Percentiles rank a stretch among this genome's conserved stretches.
Evolutionary conservation across 2,329 filamentous ascomycete genomes (phyloP).

Genomic region (Fusarium succisae): DNA sequence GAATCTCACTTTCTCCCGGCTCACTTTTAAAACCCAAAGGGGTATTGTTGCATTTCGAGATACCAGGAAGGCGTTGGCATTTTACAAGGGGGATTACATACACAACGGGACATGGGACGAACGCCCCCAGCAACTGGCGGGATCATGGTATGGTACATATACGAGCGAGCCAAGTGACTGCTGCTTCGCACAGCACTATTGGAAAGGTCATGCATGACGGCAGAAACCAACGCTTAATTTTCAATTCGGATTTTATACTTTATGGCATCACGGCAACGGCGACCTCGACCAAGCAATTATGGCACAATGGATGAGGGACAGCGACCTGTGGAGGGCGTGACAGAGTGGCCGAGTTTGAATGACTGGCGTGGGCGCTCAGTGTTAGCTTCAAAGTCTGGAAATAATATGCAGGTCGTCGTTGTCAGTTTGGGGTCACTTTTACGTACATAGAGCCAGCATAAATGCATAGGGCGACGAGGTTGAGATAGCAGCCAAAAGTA

Average conservation of each 20-base stretch:
- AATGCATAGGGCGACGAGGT: constrained; percentile 1
- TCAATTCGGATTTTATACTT: constrained; percentile 33
- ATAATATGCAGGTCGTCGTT: constrained; percentile 36
- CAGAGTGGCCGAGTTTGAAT: constrained; percentile 1
- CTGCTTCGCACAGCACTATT: constrained; percentile 28
- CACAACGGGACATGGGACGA: constrained; percentile 31
- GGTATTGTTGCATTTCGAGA: constrained; percentile 48
- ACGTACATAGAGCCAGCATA: constrained; percentile 39
- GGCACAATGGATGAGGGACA: background rate
- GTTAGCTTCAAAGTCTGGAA: constrained; percentile 30
- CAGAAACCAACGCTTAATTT: constrained; percentile 30
- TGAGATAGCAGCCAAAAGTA: constrained; percentile 28
- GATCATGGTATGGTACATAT: constrained; percentile 36
- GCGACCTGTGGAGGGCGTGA: background rate
- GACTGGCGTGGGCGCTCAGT: constrained; percentile 6
- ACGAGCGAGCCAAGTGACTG: constrained; percentile 15
- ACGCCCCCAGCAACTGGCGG: constrained; percentile 18
- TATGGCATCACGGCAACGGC: constrained; percentile 30
- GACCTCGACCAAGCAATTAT: constrained; percentile 5
- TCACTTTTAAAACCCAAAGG: constrained; percentile 35
- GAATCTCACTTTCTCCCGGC: constrained; percentile 41
- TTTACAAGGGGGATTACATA: constrained; percentile 37
- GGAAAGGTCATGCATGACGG: constrained; percentile 34
- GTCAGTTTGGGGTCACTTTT: constrained; percentile 26
- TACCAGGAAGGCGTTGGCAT: constrained; percentile 52